Conservation (phyloP, 306 rosid genomes). For the Aeschynomene evenia region DNA sequence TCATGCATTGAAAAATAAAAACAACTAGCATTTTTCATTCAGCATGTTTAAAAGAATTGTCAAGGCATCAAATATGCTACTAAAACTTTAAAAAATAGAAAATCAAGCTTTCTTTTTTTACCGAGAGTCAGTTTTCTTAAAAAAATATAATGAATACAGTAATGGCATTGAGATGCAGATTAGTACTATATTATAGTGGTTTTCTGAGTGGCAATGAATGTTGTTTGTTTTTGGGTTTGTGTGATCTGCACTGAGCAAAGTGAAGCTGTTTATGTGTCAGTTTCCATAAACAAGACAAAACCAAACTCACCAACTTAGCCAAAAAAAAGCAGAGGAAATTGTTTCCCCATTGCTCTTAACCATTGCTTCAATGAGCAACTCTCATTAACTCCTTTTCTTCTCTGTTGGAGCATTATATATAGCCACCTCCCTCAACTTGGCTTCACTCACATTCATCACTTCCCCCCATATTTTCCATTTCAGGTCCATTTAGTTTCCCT, state of each 20-base stretch:
- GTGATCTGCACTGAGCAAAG: background rate
- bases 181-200: background rate
- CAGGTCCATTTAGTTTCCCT: slow-evolving; percentile 24
- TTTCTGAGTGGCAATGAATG: background rate
- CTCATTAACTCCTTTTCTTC: background rate
- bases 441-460: slow-evolving; percentile 25
- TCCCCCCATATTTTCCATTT: slow-evolving; percentile 1
- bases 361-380: slow-evolving; percentile 25
- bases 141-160: too few species aligned
- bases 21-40: too few species aligned
- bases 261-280: background rate
- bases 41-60: too few species aligned
- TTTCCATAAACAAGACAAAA: background rate
- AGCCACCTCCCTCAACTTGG: background rate
- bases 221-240: background rate
- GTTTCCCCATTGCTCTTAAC: background rate
- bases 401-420: background rate
- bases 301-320: too few species aligned
- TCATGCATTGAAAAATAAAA: too few species aligned
- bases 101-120: too few species aligned
- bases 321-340: too few species aligned
- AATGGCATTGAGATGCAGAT: too few species aligned
- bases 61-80: too few species aligned
- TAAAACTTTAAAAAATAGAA: too few species aligned
- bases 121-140: too few species aligned